Evolutionary conservation across 108 stramenopile genomes (phyloP), one percentile per base, ranked within the genome.

Genomic region (Mediolabrus comicus): DNA sequence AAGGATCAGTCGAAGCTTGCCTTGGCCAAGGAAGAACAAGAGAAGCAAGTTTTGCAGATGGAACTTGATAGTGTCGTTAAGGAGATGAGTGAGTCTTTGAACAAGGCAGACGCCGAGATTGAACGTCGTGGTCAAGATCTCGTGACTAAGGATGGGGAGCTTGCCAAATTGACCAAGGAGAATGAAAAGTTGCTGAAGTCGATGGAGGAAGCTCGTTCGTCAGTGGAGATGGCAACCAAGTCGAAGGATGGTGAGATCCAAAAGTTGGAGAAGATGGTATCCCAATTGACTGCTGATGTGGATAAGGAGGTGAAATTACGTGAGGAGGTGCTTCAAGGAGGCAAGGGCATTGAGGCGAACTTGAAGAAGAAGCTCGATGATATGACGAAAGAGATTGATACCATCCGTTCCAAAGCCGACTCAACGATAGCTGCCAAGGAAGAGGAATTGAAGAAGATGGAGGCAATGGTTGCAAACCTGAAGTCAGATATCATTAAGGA

Each of bases 311-410:
- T 65, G 29, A 56, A 56, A 22, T n/a, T 32, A 19, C 55, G 55
- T 31, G 55, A 56, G 7, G 55, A 31, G 4, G 55, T 56, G 3
- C 17, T 56, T 8, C 26, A 6, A 7, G 64, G 72, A 6, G 58
- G 65, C 33, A 43, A 65, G 56, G 58, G 46, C 5, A 34, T 58
- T 2, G 64, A 74, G 46, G 34, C 43, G 13, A 49, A 52, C 36
- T 38, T 79, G n/a, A 58, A 79, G 62, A 59, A 60, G 31, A 79
- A 67, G 25, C 43, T 79, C 34, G 58, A 53, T 57, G 64, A 65
- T 3, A 22, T 56, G 58, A 61, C 59, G 24, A 70, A 53, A 5
- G 76, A 69, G 27, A 65, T 77, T 25, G 34, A 52, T 19, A 49
- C 30, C 16, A 16, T 64, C 14, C 76, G 69, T 27, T 63, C 62